Conservation (phyloP, 2,329 filamentous ascomycete species). For the Pezicula radicicola region DNA sequence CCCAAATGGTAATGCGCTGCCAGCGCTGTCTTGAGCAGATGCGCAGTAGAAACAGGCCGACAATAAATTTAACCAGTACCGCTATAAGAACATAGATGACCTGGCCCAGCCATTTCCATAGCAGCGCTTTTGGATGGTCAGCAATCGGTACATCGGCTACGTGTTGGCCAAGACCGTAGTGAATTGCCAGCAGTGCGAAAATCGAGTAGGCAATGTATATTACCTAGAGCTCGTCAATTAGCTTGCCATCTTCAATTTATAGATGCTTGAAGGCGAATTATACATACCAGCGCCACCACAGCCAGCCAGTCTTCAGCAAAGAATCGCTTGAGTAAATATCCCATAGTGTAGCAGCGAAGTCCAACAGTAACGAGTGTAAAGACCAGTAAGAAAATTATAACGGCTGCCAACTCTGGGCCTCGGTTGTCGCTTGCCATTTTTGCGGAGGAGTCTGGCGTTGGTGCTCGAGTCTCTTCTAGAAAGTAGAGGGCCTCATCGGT, state of each 20-base stretch:
- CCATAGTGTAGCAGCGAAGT: constrained; percentile 41
- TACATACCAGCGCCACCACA: constrained; percentile 39
- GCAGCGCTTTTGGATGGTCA: constrained; percentile 6
- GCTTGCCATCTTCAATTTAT: too few relatives aligned
- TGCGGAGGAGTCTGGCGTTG: not conserved
- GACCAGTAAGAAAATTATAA: constrained; percentile 26
- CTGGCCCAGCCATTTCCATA: constrained; percentile 27
- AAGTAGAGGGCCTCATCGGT: too few relatives aligned
- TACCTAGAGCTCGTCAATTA: not conserved
- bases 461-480: too few relatives aligned
- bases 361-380: constrained; percentile 32
- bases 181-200: constrained; percentile 7
- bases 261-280: too few relatives aligned
- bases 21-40: constrained; percentile 21
- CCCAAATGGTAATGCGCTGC: constrained; percentile 27
- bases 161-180: constrained; percentile 14
- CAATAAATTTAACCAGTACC: constrained; percentile 31
- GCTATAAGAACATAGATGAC: constrained; percentile 31
- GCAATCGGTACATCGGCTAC: constrained; percentile 6
- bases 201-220: constrained; percentile 11
- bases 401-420: constrained; percentile 9
- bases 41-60: constrained; percentile 31
- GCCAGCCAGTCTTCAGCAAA: constrained; percentile 46
- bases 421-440: constrained; percentile 5
- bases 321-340: constrained; percentile 37